Evolutionary conservation across 805 yeast genomes (phyloP), one percentile per base, ranked within the genome.

Genomic region (Metschnikowia aberdeeniae): DNA sequence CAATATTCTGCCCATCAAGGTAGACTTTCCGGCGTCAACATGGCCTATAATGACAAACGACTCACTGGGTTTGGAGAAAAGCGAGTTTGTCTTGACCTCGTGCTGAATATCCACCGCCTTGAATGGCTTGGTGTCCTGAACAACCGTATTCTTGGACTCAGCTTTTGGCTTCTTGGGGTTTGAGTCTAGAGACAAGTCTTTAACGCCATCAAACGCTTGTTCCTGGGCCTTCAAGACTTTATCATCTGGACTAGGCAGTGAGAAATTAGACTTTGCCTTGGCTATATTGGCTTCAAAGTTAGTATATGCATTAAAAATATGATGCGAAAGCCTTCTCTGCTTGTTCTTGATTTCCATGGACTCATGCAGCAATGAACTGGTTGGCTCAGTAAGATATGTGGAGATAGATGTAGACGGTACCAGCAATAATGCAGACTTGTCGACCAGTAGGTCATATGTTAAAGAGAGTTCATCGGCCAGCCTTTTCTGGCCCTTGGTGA

Each of bases 41-140:
- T 86, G 95, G 9, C 95, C 93, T 53, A 86, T 84, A 4, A 86
- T 89, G 29, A 86, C 89, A 55, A 84, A 84, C n/a, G 85, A 77
- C 40, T 82, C 65, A 44, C 71, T 76, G 1, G 86, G 85, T 53
- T 81, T 81, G 31, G 52, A 40, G 49, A 58, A 66, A 6, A 55
- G 45, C 9, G 59, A 43, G 51, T 69, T 67, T 8, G 60, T 52
- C 3, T 58, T 42, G 22, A 77, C 50, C 52, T 74, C 77, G 20
- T 63, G 48, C 11, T 55, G 60, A 5, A 81, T 42, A 53, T 80
- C 72, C 9, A 78, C 59, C 41, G 70, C 66, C 46, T 67, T 64
- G 49, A 70, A 68, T 0, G 80, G 75, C 47, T 72, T 73, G 6
- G 77, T 63, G 13, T 60, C 22, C 34, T 54, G 57, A 20, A 57